Evolutionary conservation across 768 basidiomycete genomes (phyloP).

Genomic region (Leccinum incarnatum): DNA sequence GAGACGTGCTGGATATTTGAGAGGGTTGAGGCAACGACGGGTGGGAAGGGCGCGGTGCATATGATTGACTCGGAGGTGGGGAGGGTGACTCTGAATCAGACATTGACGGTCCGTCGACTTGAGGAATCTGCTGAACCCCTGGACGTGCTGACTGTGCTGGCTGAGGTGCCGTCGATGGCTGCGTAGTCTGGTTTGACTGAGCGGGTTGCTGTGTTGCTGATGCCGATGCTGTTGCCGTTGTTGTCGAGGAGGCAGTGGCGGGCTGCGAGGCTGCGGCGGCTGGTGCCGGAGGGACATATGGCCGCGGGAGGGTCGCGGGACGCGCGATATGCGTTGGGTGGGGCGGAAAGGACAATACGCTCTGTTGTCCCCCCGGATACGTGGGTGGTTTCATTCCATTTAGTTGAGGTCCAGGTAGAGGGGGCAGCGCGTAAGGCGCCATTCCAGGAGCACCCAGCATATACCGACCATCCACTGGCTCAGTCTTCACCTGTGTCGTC

Average conservation of each 20-base stretch:
- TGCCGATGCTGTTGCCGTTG: constrained; percentile 1
- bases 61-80: constrained; percentile 57
- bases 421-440: constrained; percentile 53
- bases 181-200: constrained; percentile 17
- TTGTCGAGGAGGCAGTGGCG: constrained; percentile 4
- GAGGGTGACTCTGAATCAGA: constrained; percentile 71
- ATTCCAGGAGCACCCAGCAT: constrained; percentile 48
- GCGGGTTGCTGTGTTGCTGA: constrained; percentile 13
- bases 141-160: constrained; percentile 21
- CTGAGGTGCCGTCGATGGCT: constrained; percentile 13
- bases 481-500: constrained; percentile 63
- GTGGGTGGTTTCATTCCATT: constrained; percentile 50
- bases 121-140: constrained; percentile 52
- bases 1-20: constrained; percentile 35
- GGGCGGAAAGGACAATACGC: constrained; percentile 53
- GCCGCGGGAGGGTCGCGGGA: constrained; percentile 18
- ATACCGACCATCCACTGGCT: constrained; percentile 69
- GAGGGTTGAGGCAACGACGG: constrained; percentile 72
- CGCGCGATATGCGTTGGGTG: constrained; percentile 31
- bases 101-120: constrained; percentile 72
- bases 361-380: constrained; percentile 57
- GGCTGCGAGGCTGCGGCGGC: constrained; percentile 26
- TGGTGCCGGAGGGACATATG: constrained; percentile 21
- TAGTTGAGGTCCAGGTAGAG: constrained; percentile 63
- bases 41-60: constrained; percentile 69